Evolutionary conservation across 1,139 yeast species (phyloP).

Genomic region (Geotrichum klebahnii): DNA sequence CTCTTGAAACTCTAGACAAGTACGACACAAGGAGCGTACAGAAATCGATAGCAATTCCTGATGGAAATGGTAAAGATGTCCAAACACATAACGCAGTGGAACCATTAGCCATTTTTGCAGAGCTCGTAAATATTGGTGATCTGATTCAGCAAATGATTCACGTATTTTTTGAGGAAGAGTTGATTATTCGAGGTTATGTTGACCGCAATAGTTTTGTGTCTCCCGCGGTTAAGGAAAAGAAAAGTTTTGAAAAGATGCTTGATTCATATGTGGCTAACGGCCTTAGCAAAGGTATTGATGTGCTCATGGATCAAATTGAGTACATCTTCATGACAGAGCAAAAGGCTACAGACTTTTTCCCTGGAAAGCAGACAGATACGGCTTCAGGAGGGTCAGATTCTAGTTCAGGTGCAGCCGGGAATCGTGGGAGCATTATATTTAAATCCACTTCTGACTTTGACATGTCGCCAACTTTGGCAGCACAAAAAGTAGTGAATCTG

Average conservation of each 20-base stretch:
- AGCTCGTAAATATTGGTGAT: conserved; percentile 88
- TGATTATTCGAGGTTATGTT: conserved; percentile 57
- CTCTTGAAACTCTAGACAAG: conserved; percentile 61
- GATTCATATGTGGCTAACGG: conserved; percentile 93
- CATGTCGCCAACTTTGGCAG: conserved; percentile 74
- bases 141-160: conserved; percentile 88
- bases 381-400: not conserved
- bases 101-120: conserved; percentile 83
- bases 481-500: conserved; percentile 56
- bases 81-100: conserved; percentile 47
- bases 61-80: conserved; percentile 24
- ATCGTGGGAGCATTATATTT: conserved; percentile 11
- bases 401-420: not conserved
- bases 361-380: conserved; percentile 1
- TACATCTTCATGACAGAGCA: conserved; percentile 50
- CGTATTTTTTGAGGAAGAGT: conserved; percentile 83
- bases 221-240: conserved; percentile 75
- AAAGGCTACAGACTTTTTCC: conserved; percentile 48
- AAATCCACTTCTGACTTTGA: conserved; percentile 16
- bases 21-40: conserved; percentile 60
- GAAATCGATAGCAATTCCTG: conserved; percentile 25
- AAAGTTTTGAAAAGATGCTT: conserved; percentile 70
- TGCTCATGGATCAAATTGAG: conserved; percentile 72
- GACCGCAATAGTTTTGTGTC: conserved; percentile 74
- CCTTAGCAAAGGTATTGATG: conserved; percentile 81